Conservation (phyloP, 352 stramenopile species). For the Phytophthora nicotianae region DNA sequence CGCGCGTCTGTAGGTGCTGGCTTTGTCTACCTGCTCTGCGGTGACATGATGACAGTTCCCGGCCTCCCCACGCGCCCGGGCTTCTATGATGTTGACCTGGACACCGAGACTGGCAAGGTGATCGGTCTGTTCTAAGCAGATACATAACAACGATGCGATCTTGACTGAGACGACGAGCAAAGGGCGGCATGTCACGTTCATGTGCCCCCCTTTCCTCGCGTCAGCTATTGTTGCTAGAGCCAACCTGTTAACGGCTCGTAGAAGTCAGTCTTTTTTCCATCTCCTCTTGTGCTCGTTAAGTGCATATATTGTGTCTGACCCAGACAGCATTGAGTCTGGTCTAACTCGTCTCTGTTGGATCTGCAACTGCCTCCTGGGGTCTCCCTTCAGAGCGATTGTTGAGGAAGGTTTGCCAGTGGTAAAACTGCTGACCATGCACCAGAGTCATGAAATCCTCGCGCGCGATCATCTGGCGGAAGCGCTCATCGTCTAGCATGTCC, state of each 20-base stretch:
- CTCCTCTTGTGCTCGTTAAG: conserved; percentile 6
- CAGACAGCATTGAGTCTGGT: not conserved
- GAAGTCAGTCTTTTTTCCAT: conserved; percentile 1
- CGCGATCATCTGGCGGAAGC: conserved; percentile 89
- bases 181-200: conserved; percentile 25
- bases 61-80: conserved; percentile 97
- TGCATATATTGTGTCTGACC: conserved; percentile 20
- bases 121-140: conserved; percentile 92
- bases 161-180: conserved; percentile 27
- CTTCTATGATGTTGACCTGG: conserved; percentile 99
- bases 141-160: too few relatives aligned
- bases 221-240: conserved; percentile 15
- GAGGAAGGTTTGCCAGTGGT: conserved; percentile 90
- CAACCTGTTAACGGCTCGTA: conserved; percentile 11
- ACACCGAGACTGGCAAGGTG: conserved; percentile 94
- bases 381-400: conserved; percentile 74
- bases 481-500: conserved; percentile 88
- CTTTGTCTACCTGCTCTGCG: conserved; percentile 95
- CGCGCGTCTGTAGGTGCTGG: conserved; percentile 95
- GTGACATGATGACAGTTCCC: conserved; percentile 99
- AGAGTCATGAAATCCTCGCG: conserved; percentile 89
- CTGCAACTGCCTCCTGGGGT: conserved; percentile 22
- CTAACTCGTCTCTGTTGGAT: conserved; percentile 30
- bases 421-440: conserved; percentile 89
- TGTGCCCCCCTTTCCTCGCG: conserved; percentile 27